These are phyloP conservation scores for Penium margaritaceum DNA, from an alignment of 139 green algal species.

Conservation along the genomic window DNA sequence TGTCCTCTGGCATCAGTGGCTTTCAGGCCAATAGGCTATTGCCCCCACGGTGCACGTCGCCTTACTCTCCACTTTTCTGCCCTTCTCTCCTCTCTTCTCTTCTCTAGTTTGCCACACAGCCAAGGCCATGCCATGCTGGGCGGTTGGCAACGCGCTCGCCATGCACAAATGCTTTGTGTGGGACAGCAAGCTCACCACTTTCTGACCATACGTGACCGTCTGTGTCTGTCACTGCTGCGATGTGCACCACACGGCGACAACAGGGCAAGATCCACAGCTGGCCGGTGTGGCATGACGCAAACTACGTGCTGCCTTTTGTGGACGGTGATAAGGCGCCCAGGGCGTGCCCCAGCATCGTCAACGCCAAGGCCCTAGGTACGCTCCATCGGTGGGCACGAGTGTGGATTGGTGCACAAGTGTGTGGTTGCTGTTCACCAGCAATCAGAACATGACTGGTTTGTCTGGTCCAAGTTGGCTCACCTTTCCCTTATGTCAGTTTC, in stretches of 20 bases:
- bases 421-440: no score
- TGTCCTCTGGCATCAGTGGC: no score
- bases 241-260: background rate
- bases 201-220: background rate
- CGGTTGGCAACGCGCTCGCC: background rate
- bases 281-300: conserved; percentile 63
- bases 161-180: background rate
- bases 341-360: conserved; percentile 85
- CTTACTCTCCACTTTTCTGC: no score
- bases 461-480: no score
- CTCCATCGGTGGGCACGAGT: background rate
- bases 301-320: conserved; percentile 77
- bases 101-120: no score
- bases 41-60: no score
- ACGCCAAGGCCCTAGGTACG: conserved; percentile 74
- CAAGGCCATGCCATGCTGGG: background rate
- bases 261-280: conserved; percentile 46
- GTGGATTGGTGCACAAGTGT: no score
- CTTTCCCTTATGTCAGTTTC: no score
- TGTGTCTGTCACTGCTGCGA: background rate
- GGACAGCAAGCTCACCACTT: background rate
- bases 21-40: no score
- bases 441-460: no score
- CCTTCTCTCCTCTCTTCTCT: no score
- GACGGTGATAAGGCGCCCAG: conserved; percentile 55